Percentiles rank a stretch among this genome's conserved stretches.
phyloP scores from a whole-genome alignment of 306 rosid species.

The Citrullus amarus region DNA sequence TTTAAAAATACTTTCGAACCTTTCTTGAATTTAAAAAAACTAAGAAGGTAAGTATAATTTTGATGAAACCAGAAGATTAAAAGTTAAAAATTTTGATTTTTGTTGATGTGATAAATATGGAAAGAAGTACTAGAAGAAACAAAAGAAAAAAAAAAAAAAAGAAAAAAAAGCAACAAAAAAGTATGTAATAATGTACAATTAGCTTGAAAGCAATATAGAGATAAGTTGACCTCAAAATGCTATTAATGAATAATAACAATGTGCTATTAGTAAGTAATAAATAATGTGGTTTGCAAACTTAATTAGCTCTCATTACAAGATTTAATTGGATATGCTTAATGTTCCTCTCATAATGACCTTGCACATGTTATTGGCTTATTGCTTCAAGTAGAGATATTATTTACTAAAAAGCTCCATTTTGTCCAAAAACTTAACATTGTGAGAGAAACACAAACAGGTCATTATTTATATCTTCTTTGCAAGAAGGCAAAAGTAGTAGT shows the following conservation, averaged over 20 bases:
- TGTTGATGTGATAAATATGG: too few species aligned
- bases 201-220: background rate
- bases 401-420: background rate
- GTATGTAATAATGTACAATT: background rate
- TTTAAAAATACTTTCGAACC: background rate
- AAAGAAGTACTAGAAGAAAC: too few species aligned
- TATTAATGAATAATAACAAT: background rate
- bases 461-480: background rate
- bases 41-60: too few species aligned
- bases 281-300: background rate
- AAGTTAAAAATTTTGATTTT: too few species aligned
- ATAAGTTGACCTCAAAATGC: background rate
- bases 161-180: background rate
- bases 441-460: background rate
- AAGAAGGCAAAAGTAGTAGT: background rate
- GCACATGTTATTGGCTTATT: conserved; percentile 1
- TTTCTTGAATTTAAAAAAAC: background rate
- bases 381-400: background rate
- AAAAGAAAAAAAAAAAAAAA: too few species aligned
- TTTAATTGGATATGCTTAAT: conserved; percentile 1
- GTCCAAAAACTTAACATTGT: background rate
- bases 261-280: background rate
- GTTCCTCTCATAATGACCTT: background rate
- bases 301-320: conserved; percentile 11
- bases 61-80: too few species aligned